Base-by-base conservation (phyloP, 73 alveolate species). In the Paramecium sexaurelia region DNA sequence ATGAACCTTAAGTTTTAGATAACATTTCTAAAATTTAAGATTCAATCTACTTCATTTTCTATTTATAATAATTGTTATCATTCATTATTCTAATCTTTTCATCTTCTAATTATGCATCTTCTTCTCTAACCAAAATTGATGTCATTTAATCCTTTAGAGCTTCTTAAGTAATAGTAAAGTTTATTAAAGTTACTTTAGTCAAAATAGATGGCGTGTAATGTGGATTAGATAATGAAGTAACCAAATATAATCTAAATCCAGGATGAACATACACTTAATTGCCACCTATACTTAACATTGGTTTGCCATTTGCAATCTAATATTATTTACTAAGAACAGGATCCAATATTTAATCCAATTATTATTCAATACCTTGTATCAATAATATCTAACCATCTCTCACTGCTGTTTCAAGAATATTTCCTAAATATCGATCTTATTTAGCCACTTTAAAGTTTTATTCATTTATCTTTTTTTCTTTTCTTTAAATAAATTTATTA, bases 111-210 rank as follows among this genome's bases (percentile, higher is more conserved):
- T 96, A 95, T 7, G 99, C 99, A 88, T 97, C 99, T 92, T 98
- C 99, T 84, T 97, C 98, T 82, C 96, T 95, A 10, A 97, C 99
- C 41, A 98, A 94, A 40, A 96, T 85, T 55, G 98, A 95, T 75
- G 97, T 94, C 94, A 98, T 95, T 92, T 98, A 95, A 92, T 98
- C 99, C 85, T 95, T 95, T 40, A 98, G 94, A 20, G 99, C 99
- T 89, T 97, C 99, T 29, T 96, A 97, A n/a, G 99, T 98, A 45
- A 98, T 98, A 95, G 97, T 97, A 92, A 98, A 98, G 92, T 98
- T 98, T 3, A 98, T 96, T 1, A 98, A 95, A 7, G 99, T 97
- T 8, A 97, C 99, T 85, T 98, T 97, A 7, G 98, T 98, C 7
- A 96, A 93, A 45, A 96, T 92, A 91, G 98, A 99, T 56, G 99